These are phyloP conservation scores for Syzygium jambos DNA, from an alignment of 345 rosid species.

Conservation along the genomic window DNA sequence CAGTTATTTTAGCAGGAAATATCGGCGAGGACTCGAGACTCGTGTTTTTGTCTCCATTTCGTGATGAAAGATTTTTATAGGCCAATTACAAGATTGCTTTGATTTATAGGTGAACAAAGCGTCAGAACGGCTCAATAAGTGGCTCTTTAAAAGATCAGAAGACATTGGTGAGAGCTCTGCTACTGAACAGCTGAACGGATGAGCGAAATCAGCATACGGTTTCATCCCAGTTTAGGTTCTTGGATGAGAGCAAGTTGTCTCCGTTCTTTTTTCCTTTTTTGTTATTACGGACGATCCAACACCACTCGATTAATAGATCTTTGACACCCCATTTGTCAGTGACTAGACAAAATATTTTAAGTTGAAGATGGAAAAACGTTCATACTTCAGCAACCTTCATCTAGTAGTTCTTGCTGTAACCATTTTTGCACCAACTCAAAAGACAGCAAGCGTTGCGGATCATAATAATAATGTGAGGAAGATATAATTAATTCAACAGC, in stretches of 20 bases:
- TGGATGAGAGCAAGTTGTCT: neutral
- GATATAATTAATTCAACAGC: neutral
- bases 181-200: neutral
- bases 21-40: neutral
- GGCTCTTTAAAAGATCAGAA: constrained; percentile 1
- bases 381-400: neutral
- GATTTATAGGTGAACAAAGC: constrained; percentile 15
- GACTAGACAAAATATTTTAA: neutral
- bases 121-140: constrained; percentile 7
- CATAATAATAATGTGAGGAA: neutral
- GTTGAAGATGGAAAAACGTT: neutral
- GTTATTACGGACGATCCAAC: neutral
- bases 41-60: neutral
- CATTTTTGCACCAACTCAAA: neutral
- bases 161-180: neutral
- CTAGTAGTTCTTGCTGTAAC: neutral
- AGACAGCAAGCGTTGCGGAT: neutral
- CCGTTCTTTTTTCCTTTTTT: neutral
- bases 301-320: neutral
- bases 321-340: neutral
- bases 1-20: neutral
- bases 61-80: neutral
- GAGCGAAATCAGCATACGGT: neutral
- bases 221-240: neutral
- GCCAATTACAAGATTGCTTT: neutral